phyloP scores from a whole-genome alignment of 202 grass and related monocot species.

The Digitaria exilis region DNA sequence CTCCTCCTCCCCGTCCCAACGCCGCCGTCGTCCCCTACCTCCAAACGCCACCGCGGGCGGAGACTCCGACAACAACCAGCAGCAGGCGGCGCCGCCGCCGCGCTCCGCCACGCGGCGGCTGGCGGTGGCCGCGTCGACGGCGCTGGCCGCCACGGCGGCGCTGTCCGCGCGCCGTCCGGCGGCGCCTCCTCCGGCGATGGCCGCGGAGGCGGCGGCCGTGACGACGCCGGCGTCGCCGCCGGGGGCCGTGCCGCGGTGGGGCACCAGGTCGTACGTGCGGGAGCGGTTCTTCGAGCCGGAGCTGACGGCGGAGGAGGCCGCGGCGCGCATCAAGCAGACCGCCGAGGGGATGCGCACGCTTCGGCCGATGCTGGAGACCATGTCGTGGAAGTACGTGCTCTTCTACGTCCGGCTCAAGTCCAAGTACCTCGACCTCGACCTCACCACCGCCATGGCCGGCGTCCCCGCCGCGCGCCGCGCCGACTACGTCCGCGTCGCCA shows the following conservation, averaged over 20 bases:
- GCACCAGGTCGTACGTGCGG: constrained; percentile 70
- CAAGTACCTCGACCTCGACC: constrained; percentile 81
- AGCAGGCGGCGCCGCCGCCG: background rate
- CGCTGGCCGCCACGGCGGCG: constrained; percentile 47
- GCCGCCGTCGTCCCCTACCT: background rate
- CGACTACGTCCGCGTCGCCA: constrained; percentile 77
- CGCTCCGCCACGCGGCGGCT: constrained; percentile 44
- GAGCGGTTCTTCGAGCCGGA: constrained; percentile 82
- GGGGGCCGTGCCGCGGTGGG: constrained; percentile 64
- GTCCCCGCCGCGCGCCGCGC: constrained; percentile 57
- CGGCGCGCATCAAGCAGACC: constrained; percentile 81
- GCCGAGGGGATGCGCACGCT: constrained; percentile 79
- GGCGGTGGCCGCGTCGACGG: constrained; percentile 48
- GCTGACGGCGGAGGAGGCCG: constrained; percentile 72
- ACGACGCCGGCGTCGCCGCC: constrained; percentile 5
- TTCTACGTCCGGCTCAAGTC: constrained; percentile 84
- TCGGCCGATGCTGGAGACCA: constrained; percentile 92
- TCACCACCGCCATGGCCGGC: constrained; percentile 75
- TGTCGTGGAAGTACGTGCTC: constrained; percentile 92
- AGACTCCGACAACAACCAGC: background rate
- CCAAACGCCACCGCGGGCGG: background rate
- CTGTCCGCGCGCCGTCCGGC: constrained; percentile 44
- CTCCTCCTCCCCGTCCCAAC: background rate
- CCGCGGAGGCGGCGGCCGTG: constrained; percentile 47
- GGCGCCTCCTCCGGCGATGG: constrained; percentile 39